phyloP scores from a whole-genome alignment of 2,329 filamentous ascomycete genomes.

The Pleoardoris graminearum region DNA sequence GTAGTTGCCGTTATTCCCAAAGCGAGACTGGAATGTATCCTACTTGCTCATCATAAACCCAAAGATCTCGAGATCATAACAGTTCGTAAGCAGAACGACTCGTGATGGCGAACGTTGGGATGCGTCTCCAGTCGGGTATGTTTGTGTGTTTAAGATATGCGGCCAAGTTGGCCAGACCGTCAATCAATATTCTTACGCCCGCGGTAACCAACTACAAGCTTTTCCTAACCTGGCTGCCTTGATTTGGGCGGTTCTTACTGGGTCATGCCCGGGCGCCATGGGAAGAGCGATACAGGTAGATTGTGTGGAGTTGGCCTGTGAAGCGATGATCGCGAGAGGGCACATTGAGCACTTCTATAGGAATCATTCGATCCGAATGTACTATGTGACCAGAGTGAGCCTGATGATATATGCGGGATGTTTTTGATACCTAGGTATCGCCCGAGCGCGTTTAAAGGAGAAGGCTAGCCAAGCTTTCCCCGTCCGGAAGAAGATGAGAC shows the following conservation, averaged over 20 bases:
- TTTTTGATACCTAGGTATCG: too few species aligned
- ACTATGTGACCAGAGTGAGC: too few species aligned
- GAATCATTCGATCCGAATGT: too few species aligned
- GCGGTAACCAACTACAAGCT: not conserved
- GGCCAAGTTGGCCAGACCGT: not conserved
- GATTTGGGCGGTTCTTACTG: not conserved
- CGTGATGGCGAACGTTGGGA: not conserved
- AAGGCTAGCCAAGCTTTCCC: too few species aligned
- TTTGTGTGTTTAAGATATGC: not conserved
- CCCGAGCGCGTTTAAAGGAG: too few species aligned
- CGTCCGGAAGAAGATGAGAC: not conserved
- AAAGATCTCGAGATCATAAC: conserved; percentile 49
- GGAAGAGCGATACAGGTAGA: not conserved
- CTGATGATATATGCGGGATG: too few species aligned
- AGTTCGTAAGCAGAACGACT: not conserved
- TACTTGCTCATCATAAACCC: conserved; percentile 50
- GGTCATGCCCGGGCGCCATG: not conserved
- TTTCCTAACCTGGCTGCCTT: not conserved
- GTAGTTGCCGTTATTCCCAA: not conserved
- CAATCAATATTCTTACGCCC: not conserved
- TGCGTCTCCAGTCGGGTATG: not conserved
- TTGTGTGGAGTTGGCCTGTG: not conserved
- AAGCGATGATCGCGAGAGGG: not conserved
- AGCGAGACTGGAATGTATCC: not conserved
- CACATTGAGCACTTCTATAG: not conserved